Evolutionary conservation across 345 rosid species (phyloP).

Genomic region (Pistacia vera): DNA sequence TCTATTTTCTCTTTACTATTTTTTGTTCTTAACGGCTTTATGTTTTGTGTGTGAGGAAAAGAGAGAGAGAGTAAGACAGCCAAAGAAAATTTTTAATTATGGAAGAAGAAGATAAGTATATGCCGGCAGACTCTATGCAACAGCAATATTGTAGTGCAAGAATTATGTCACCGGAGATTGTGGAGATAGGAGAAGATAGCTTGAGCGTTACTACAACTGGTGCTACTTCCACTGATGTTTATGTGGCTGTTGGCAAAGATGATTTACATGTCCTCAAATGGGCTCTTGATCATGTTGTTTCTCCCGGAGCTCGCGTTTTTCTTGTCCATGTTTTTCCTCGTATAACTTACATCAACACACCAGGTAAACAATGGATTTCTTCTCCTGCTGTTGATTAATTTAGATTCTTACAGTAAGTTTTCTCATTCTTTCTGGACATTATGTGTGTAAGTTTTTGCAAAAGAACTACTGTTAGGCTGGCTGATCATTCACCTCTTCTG

Average conservation of each 20-base stretch:
- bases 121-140: slow-evolving; percentile 20
- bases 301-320: slow-evolving; percentile 47
- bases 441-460: too few species aligned
- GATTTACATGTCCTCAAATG: slow-evolving; percentile 57
- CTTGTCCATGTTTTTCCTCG: slow-evolving; percentile 69
- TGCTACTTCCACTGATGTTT: slow-evolving; percentile 37
- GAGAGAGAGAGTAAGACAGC: neutral
- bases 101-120: slow-evolving; percentile 27
- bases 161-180: slow-evolving; percentile 57
- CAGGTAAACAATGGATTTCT: slow-evolving; percentile 36
- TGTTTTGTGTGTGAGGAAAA: neutral
- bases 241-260: slow-evolving; percentile 68
- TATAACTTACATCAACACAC: slow-evolving; percentile 48
- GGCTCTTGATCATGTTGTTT: slow-evolving; percentile 54
- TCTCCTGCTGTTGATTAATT: neutral
- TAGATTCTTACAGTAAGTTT: neutral
- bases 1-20: neutral
- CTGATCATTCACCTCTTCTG: too few species aligned
- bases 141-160: slow-evolving; percentile 26
- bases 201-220: slow-evolving; percentile 11
- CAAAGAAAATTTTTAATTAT: neutral
- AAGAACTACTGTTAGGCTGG: too few species aligned
- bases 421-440: too few species aligned
- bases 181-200: slow-evolving; percentile 64
- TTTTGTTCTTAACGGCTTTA: slow-evolving; percentile 1